Evolutionary conservation across 108 stramenopile species (phyloP), one percentile per base, ranked within the genome.

Genomic region (Nitzschia palea): DNA sequence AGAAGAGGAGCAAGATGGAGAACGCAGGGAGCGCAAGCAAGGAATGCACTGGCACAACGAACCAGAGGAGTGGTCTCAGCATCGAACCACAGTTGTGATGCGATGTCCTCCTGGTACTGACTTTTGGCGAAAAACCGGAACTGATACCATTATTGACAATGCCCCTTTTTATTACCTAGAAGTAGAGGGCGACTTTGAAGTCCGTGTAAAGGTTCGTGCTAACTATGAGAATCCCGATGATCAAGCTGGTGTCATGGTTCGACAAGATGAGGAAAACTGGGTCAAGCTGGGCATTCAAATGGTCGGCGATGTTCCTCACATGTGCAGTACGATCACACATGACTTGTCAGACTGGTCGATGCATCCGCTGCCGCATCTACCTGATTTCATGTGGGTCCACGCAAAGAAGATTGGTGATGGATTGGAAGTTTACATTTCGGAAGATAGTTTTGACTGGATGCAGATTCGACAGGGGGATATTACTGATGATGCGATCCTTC

Each of bases 171-270:
- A 77, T 40, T 81, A 53, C 48, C 67, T 69, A 15, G 73, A 76
- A 50, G 71, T 77, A 2, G 50, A 62, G 25, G 80, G 80, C 2
- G 80, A 81, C 56, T 81, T 81, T 66, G 80, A 81, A 55, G 80
- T 81, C 15, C 66, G 66, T 25, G 64, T 65, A 35, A 73, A 78
- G 33, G 62, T 82, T n/a, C 57, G 60, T 18, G 81, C 64, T 14
- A 62, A 67, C 53, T 77, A 73, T 50, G 68, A 59, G 42, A 68
- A 29, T 31, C 71, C 68, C 9, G 75, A 77, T 43, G 80, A 81
- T 45, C 77, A 81, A 59, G 80, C 80, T 12, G 80, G 80, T 6
- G 45, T 81, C 35, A 81, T 81, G 80, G 59, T 81, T 50, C 80
- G 80, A 18, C 60, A 77, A 28, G 76, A 77, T 59, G 80, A 62